Evolutionary conservation across 2,329 filamentous ascomycete species (phyloP).

Genomic region (Colletotrichum sp.): DNA sequence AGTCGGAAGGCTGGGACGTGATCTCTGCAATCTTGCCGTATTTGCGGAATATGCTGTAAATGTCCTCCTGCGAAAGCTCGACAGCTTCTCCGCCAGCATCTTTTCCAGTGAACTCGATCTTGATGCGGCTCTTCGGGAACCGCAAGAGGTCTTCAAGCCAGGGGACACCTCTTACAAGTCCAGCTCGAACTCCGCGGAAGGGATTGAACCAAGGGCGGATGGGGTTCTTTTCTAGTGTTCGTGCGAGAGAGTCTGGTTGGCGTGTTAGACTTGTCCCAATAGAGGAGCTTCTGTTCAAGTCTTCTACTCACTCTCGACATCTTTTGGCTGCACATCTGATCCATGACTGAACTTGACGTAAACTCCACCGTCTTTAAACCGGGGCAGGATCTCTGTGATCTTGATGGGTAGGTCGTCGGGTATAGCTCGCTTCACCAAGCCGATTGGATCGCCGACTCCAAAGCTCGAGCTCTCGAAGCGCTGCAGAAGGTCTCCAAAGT

Average conservation of each 20-base stretch:
- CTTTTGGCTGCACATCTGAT: conserved; percentile 38
- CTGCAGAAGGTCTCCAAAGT: conserved; percentile 55
- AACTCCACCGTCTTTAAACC: conserved; percentile 89
- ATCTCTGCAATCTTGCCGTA: conserved; percentile 95
- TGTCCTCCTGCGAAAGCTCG: conserved; percentile 83
- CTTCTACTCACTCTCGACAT: conserved; percentile 44
- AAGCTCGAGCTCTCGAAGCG: conserved; percentile 56
- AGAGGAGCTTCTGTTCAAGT: accelerated
- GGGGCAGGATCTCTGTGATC: conserved; percentile 81
- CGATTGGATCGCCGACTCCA: conserved; percentile 57
- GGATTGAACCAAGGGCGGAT: conserved; percentile 92
- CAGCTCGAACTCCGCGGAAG: conserved; percentile 72
- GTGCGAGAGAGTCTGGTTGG: conserved; percentile 54
- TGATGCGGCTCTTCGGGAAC: conserved; percentile 76
- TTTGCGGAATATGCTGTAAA: conserved; percentile 85
- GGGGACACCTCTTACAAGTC: conserved; percentile 80
- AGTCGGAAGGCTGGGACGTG: conserved; percentile 79
- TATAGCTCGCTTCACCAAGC: conserved; percentile 65
- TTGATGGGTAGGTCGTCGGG: conserved; percentile 67
- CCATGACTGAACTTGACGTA: conserved; percentile 82
- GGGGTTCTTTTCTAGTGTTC: conserved; percentile 68
- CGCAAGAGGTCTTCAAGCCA: conserved; percentile 95
- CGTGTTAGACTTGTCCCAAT: not conserved
- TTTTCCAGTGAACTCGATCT: conserved; percentile 83
- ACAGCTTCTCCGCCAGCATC: conserved; percentile 73